Conservation (phyloP, 331 rosid species). For the Pyrus hybrid region DNA sequence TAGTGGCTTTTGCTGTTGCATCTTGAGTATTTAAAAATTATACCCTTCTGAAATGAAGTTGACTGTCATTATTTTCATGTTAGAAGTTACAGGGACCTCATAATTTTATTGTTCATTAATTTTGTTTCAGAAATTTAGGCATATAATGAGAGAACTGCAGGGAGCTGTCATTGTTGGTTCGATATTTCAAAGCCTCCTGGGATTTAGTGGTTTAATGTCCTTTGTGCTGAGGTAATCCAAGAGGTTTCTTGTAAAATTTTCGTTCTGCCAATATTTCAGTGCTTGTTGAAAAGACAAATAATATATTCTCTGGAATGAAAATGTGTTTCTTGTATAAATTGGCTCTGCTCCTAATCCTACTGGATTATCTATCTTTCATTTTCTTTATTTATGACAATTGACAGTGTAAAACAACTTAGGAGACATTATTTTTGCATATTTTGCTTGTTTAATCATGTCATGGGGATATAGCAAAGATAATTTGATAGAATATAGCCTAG, state of each 20-base stretch:
- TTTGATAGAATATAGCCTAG: too few relatives aligned
- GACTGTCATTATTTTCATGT: not conserved
- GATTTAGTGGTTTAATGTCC: conserved; percentile 85
- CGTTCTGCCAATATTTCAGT: not conserved
- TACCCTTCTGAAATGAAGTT: not conserved
- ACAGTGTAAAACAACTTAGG: not conserved
- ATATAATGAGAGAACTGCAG: conserved; percentile 96
- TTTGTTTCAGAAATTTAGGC: conserved; percentile 74
- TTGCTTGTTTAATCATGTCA: not conserved
- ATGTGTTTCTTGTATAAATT: not conserved
- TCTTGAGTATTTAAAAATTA: conserved; percentile 4
- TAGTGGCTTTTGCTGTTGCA: not conserved
- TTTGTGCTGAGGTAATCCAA: conserved; percentile 37
- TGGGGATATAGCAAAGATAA: not conserved
- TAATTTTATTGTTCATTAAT: not conserved
- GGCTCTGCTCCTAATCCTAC: not conserved
- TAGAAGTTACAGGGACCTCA: not conserved
- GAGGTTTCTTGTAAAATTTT: not conserved
- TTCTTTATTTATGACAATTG: not conserved
- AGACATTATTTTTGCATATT: not conserved
- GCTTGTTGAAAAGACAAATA: not conserved
- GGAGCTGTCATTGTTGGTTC: conserved; percentile 95
- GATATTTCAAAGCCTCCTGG: conserved; percentile 75
- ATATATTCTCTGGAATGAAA: not conserved
- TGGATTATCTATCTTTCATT: not conserved